Base-by-base conservation (phyloP, 1,139 yeast genomes). In the Fermentozyma sake region DNA sequence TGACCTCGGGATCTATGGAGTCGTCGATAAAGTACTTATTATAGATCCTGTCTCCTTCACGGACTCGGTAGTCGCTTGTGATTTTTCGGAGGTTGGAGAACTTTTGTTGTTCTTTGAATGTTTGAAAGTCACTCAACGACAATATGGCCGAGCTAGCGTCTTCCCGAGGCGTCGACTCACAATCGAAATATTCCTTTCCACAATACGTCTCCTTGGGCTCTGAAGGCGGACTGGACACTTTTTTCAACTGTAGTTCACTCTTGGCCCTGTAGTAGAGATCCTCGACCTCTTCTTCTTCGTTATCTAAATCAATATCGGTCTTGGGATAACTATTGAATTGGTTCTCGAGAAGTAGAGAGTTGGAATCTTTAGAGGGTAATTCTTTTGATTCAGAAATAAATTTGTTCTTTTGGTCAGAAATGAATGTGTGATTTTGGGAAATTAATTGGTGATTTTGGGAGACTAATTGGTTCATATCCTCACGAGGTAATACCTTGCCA, bases 1-100 rank as follows among this genome's bases (percentile, higher is more conserved):
- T 65, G 27, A 72, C 65, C 38, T 70, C 77, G 2, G 75, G 72
- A 42, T 72, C 78, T 20, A 70, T 61, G 14, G 55, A 52, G 23
- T 57, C 62, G 35, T 60, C 58, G 8, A 56, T 49, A 19, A 66
- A 54, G 37, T 54, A 64, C 36, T 66, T 61, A 22, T 58, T 54
- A 39, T 61, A 70, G 22, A 68, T 65, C 17, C 52, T 38, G 39
- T 72, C 78, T 3, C 66, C 72, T 40, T 71, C 78, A 33, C 78
- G 52, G 3, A 65, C 62, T 2, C 72, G 56, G 42, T 70, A 70
- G 40, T 72, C 72, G 15, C 50, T 60, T 9, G 41, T 26, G 10
- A 38, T 28, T 24, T 39, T 42, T 7, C 46, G 26, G 12, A 34
- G 14, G 25, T 35, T 37, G 7, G 43, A 39, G 19, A 20, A 32